A percentile compares a stretch with the other conserved stretches of the same genome.
Conservation (phyloP, 179 eudicot genomes). For the Corrigiola litoralis region DNA sequence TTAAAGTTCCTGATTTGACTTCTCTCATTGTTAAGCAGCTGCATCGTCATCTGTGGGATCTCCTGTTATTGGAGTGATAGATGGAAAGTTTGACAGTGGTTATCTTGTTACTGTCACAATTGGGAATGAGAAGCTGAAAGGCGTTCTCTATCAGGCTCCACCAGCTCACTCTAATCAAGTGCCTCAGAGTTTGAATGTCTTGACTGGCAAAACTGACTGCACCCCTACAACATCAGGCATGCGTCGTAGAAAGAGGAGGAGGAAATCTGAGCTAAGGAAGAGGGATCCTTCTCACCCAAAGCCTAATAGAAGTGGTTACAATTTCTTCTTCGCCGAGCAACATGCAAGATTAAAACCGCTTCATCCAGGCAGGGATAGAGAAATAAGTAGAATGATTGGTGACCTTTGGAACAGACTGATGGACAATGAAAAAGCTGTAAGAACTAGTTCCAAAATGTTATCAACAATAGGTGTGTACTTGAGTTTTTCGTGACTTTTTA, state of each 20-base stretch:
- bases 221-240: constrained; percentile 26
- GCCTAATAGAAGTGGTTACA: constrained; percentile 92
- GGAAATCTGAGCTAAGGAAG: constrained; percentile 71
- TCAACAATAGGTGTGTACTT: neutral
- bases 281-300: constrained; percentile 92
- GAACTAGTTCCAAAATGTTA: constrained; percentile 2
- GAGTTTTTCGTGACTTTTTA: neutral
- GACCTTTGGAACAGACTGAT: constrained; percentile 74
- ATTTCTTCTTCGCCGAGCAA: constrained; percentile 92
- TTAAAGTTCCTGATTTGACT: neutral
- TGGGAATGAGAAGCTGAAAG: constrained; percentile 70
- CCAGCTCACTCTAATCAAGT: constrained; percentile 10
- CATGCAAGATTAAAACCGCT: constrained; percentile 77
- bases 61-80: constrained; percentile 73
- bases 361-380: constrained; percentile 79
- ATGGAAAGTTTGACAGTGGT: constrained; percentile 93
- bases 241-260: constrained; percentile 60
- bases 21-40: constrained; percentile 11
- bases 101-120: constrained; percentile 80
- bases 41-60: constrained; percentile 32
- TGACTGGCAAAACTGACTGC: constrained; percentile 10
- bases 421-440: constrained; percentile 60
- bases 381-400: constrained; percentile 92
- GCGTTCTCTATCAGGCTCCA: constrained; percentile 70
- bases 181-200: constrained; percentile 20